A percentile compares a stretch with the other conserved stretches of the same genome.
Evolutionary conservation across 805 yeast genomes (phyloP).

Genomic region (Schwanniomyces occidentalis): DNA sequence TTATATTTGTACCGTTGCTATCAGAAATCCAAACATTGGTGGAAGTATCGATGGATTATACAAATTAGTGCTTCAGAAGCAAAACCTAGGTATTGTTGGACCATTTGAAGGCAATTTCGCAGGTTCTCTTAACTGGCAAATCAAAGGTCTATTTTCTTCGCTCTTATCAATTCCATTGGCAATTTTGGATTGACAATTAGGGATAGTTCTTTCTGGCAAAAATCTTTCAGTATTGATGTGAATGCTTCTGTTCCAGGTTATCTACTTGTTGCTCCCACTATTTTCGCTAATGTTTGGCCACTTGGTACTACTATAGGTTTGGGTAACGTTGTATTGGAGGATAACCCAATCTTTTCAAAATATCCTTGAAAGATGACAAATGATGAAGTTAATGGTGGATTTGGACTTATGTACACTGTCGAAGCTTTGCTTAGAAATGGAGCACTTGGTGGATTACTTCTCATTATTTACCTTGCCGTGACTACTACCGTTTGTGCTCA

Average conservation of each 20-base stretch:
- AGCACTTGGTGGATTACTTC: conserved; percentile 30
- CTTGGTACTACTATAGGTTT: conserved; percentile 37
- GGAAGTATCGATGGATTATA: conserved; percentile 30
- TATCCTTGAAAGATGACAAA: conserved; percentile 31
- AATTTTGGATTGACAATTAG: conserved; percentile 38
- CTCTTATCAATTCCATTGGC: conserved; percentile 34
- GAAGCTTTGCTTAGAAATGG: conserved; percentile 32
- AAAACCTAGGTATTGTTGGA: conserved; percentile 15
- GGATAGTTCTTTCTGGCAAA: conserved; percentile 44
- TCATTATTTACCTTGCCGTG: conserved; percentile 38
- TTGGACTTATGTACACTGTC: conserved; percentile 29
- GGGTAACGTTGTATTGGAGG: conserved; percentile 29
- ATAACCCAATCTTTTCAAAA: conserved; percentile 26
- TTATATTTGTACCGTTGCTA: conserved; percentile 25
- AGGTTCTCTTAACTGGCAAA: conserved; percentile 39
- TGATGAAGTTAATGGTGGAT: conserved; percentile 28
- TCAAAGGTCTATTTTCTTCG: conserved; percentile 35
- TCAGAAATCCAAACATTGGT: conserved; percentile 22
- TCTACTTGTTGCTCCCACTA: conserved; percentile 30
- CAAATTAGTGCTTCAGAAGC: conserved; percentile 19
- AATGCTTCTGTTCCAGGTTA: conserved; percentile 40
- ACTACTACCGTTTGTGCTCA: conserved; percentile 45
- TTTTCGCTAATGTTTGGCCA: conserved; percentile 36
- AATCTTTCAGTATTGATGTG: conserved; percentile 35
- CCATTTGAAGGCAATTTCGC: conserved; percentile 31